Percentiles rank a stretch among this genome's conserved stretches.
phyloP scores from a whole-genome alignment of 192 early-diverging fungal genomes.

The Chytriomyces confervae region DNA sequence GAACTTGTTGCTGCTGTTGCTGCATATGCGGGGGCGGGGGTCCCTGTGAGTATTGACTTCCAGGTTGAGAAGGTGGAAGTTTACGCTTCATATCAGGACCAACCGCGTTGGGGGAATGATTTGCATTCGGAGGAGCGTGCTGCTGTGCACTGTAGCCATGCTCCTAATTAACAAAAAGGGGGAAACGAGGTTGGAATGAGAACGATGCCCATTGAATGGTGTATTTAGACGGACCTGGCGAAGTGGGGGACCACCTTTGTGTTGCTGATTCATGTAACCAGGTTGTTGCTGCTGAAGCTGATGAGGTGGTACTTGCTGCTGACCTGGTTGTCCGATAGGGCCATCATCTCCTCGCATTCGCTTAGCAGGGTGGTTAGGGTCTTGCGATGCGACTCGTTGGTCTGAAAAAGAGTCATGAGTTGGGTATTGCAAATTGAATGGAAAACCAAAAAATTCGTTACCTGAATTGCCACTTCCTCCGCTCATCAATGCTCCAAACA shows the following conservation, averaged over 20 bases:
- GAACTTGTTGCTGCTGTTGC: slow-evolving; percentile 27
- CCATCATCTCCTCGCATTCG: slow-evolving; percentile 46
- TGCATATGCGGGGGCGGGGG: slow-evolving; percentile 20
- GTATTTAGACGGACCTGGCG: slow-evolving; percentile 15
- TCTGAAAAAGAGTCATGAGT: slow-evolving; percentile 46
- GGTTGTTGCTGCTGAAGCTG: slow-evolving; percentile 37
- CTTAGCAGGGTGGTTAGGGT: slow-evolving; percentile 22
- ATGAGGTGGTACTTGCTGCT: slow-evolving; percentile 37
- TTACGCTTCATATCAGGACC: slow-evolving; percentile 24
- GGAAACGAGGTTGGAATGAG: background rate
- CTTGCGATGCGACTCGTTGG: slow-evolving; percentile 54
- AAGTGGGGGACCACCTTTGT: background rate
- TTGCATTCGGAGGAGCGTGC: slow-evolving; percentile 2
- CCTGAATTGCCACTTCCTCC: slow-evolving; percentile 46
- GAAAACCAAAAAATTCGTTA: background rate
- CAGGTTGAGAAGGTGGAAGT: slow-evolving; percentile 21
- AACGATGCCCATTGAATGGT: background rate
- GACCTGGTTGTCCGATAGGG: slow-evolving; percentile 28
- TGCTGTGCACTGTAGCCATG: slow-evolving; percentile 14
- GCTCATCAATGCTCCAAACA: slow-evolving; percentile 50
- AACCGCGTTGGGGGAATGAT: background rate
- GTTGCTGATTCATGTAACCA: slow-evolving; percentile 12
- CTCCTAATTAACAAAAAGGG: background rate
- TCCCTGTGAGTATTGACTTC: slow-evolving; percentile 4
- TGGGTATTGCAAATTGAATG: background rate